Conservation (phyloP, 768 basidiomycete genomes). For the Russula earlei region DNA sequence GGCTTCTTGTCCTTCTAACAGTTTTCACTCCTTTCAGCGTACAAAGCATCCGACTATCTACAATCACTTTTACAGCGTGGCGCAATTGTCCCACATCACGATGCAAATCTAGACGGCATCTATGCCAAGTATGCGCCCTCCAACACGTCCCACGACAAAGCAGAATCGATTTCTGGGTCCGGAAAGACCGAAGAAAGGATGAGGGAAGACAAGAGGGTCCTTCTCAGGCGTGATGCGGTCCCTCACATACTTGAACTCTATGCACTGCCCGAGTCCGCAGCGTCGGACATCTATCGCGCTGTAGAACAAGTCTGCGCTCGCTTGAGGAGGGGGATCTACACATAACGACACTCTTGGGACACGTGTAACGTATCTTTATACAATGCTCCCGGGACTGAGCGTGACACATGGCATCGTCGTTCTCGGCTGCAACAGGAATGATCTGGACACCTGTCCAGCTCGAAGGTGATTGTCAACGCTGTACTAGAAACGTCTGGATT, state of each 20-base stretch:
- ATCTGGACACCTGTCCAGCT: background rate
- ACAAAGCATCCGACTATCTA: slow-evolving; percentile 61
- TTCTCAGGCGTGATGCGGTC: slow-evolving; percentile 46
- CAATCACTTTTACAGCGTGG: slow-evolving; percentile 47
- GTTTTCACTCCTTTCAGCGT: slow-evolving; percentile 34
- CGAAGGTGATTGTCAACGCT: background rate
- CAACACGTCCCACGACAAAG: slow-evolving; percentile 7
- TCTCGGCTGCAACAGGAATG: background rate
- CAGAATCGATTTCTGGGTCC: background rate
- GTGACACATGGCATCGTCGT: background rate
- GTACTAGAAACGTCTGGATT: background rate
- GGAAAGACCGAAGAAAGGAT: background rate
- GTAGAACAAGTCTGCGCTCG: slow-evolving; percentile 45
- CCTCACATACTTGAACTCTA: slow-evolving; percentile 41
- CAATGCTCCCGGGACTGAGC: background rate
- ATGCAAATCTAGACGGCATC: slow-evolving; percentile 44
- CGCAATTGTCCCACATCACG: slow-evolving; percentile 47
- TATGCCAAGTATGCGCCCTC: slow-evolving; percentile 33
- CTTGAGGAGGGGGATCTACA: slow-evolving; percentile 19
- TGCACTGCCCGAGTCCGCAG: slow-evolving; percentile 35
- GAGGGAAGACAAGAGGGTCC: slow-evolving; percentile 24
- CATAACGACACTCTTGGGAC: background rate
- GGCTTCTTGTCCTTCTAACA: background rate
- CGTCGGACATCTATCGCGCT: slow-evolving; percentile 50
- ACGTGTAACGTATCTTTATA: background rate